phyloP scores from a whole-genome alignment of 495 filamentous ascomycete species.

The Talaromyces wortmannii region DNA sequence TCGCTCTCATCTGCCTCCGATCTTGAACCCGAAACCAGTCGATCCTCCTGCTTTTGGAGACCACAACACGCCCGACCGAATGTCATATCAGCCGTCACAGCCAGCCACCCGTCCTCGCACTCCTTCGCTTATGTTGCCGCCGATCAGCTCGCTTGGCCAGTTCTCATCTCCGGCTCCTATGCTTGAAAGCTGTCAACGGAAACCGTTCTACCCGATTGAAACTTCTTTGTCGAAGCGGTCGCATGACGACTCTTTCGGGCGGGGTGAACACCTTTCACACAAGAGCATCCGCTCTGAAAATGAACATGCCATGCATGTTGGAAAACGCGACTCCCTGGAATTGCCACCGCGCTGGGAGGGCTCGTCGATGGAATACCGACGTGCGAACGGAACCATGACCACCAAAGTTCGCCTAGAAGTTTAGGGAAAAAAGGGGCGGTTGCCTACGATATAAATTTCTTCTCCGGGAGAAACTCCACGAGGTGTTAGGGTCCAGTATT shows the following conservation, averaged over 20 bases:
- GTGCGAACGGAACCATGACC: slow-evolving; percentile 6
- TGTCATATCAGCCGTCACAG: background rate
- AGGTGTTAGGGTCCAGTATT: background rate
- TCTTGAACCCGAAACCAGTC: slow-evolving; percentile 18
- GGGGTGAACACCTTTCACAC: slow-evolving; percentile 30
- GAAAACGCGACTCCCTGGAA: slow-evolving; percentile 1
- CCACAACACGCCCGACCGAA: slow-evolving; percentile 11
- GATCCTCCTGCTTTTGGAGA: slow-evolving; percentile 23
- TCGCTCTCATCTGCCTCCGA: slow-evolving; percentile 13
- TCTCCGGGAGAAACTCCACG: background rate
- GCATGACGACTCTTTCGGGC: slow-evolving; percentile 36
- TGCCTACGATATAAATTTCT: background rate
- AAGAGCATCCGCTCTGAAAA: slow-evolving; percentile 46
- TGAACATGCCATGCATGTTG: slow-evolving; percentile 8
- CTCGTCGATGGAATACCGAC: slow-evolving; percentile 6
- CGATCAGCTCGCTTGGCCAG: slow-evolving; percentile 1
- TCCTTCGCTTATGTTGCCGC: slow-evolving; percentile 12
- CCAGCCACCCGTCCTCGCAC: slow-evolving; percentile 15
- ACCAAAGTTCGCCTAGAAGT: background rate
- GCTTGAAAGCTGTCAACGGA: background rate
- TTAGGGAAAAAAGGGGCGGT: background rate
- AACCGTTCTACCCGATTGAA: slow-evolving; percentile 23
- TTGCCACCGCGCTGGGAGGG: background rate
- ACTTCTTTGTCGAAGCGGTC: slow-evolving; percentile 24
- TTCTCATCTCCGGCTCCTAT: background rate